Evolutionary conservation across 169 alveolate species (phyloP).

Genomic region (Besnoitia besnoiti): DNA sequence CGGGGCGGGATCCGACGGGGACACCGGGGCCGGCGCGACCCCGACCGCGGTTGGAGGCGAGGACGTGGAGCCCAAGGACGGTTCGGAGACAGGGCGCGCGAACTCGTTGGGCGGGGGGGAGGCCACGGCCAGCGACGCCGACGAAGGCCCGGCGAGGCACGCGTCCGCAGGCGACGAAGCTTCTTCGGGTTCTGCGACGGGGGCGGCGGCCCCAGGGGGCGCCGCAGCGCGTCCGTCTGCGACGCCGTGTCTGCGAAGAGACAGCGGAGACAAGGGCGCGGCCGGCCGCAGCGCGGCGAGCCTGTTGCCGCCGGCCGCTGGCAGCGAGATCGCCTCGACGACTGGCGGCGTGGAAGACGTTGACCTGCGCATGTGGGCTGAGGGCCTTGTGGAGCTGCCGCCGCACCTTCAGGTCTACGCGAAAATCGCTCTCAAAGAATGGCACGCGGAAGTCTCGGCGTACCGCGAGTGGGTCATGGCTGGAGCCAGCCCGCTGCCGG

Average conservation of each 20-base stretch:
- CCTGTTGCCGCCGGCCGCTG: background rate
- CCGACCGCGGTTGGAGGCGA: background rate
- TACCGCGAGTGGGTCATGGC: conserved; percentile 65
- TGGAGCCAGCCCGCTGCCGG: conserved; percentile 66
- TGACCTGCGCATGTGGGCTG: conserved; percentile 37
- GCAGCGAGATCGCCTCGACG: background rate
- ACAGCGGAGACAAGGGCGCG: background rate
- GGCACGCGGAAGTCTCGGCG: conserved; percentile 43
- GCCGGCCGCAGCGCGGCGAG: background rate
- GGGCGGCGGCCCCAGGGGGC: background rate
- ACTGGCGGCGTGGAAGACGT: background rate
- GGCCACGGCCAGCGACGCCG: background rate
- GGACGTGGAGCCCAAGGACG: background rate
- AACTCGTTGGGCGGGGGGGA: too few species aligned
- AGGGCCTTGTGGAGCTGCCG: conserved; percentile 47
- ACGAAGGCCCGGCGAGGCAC: background rate
- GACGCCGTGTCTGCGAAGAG: background rate
- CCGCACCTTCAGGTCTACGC: conserved; percentile 44
- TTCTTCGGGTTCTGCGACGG: too few species aligned
- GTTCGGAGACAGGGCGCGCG: too few species aligned
- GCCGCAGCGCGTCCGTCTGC: background rate
- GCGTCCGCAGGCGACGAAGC: background rate
- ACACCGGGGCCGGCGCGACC: background rate
- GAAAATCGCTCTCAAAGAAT: conserved; percentile 45
- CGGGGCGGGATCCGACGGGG: background rate